Evolutionary conservation across 2,329 filamentous ascomycete species (phyloP), one percentile per base, ranked within the genome.

Genomic region (Pyrenophora graminea): DNA sequence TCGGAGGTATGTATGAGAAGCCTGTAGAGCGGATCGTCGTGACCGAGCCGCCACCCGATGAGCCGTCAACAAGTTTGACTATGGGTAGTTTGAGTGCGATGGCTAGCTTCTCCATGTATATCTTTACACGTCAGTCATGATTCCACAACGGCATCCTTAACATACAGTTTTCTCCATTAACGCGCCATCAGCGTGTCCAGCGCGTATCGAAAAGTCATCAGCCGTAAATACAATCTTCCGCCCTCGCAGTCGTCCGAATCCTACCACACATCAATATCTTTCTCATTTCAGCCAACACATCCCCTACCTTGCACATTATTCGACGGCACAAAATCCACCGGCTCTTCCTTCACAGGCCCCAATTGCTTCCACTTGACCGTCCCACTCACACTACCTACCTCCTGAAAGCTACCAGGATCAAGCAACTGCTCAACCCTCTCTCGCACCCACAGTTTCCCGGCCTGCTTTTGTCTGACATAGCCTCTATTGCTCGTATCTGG

Each of bases 361-460:
- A 78, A 70, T 42, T 79, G 76, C 55, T 77, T 79, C 84, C 85
- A 87, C 39, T 71, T 76, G 8, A 85, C 83, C 0, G 79, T 82
- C 4, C 85, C 85, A 2, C 81, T 81, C 0, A 85, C 76, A 37
- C 80, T 84, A 1, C 85, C 85, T 6, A 87, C 78, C 67, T 87
- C 84, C 15, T 76, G 74, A 56, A 86, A 85, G 19, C 75, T 80
- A 2, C 75, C 79, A 2, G 71, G 59, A 50, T 87, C 84, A 9
- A 87, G 74, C n/a, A 87, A 73, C 27, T 79, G 73, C 4, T 82
- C 76, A 15, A 87, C 80, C 2, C 84, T 76, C 61, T 87, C 84
- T 18, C 84, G 79, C 0, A 86, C 84, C 83, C 84, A 86, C 15
- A 87, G 76, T 66, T 87, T 87, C 1, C 85, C 85, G 3, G 82